Base-by-base conservation (phyloP, 306 rosid genomes). In the Mimosa pudica region DNA sequence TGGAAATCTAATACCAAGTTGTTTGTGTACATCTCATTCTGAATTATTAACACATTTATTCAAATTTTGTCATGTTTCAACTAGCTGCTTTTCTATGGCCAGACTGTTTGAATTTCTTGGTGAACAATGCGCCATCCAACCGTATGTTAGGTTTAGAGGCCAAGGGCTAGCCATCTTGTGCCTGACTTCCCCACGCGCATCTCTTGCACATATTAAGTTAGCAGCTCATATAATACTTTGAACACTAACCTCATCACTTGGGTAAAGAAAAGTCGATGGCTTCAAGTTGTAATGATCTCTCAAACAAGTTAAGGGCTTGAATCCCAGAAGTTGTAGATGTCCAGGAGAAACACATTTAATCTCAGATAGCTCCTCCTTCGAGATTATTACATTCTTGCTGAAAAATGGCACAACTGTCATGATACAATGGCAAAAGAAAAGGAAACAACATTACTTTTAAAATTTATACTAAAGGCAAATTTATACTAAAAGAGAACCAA, bases 281-380 rank as follows among this genome's bases (percentile, higher is more conserved):
- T 89, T 90, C 89, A 92, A 84, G 85, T 94, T 94, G 91, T 94
- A 90, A 86, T 89, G 89, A 75, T 92, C 95, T 90, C 90, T 91
- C 88, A 94, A 89, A 88, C 95, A 91, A 83, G 87, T 90, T 78
- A 91, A 72, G 77, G 97, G 93, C 89, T 92, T 94, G 94, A 94
- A 94, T 74, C 98, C 98, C 48, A 94, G 87, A 80, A 94, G 93
- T 38, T 83, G 88, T 58, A 94, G 91, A 66, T 88, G 92, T 73
- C 95, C 97, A 52, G 86, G 73, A 5, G 94, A 83, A 74, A 91
- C 75, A 85, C 92, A 87, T 80, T 85, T 94, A 62, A 94, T 86
- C 85, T 89, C 92, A 38, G 92, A 89, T 75, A 94, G 87, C 78
- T 94, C 97, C 75, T 86, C 92, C 81, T 42, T 75, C 47, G 97